Base-by-base conservation (phyloP, 2,329 filamentous ascomycete genomes). In the Botrytis deweyae region DNA sequence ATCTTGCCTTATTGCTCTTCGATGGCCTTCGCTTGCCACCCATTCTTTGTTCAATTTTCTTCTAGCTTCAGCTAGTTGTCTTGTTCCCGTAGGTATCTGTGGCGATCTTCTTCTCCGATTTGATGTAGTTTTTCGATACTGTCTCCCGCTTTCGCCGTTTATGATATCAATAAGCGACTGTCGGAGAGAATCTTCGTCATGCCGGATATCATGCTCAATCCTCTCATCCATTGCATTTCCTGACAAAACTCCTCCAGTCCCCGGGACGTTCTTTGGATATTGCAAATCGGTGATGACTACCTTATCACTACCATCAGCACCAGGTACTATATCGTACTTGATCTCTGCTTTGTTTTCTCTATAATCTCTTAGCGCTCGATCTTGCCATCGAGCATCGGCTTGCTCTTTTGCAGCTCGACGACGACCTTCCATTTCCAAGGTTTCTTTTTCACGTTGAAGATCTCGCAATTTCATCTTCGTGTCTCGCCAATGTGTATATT, bases 341-440 rank as follows among this genome's bases (percentile, higher is more conserved):
- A 29, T n/a, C 63, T 25, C 25, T 10, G 18, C 29, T n/a, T 68
- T 72, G 9, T 67, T 73, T 33, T 40, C 52, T 12, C 22, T 33
- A 20, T 12, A 20, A n/a, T 73, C 71, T 25, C 36, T 52, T 22
- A 36, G 16, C 22, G 29, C 33, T 18, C 71, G 71, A 22, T 69
- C 64, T 62, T 73, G 33, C 52, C 66, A 69, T 38, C 64, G 64
- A 33, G 40, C 33, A 62, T 69, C 33, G 8, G 59, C n/a, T 49
- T 73, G 71, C 20, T 69, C 71, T 29, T 73, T 69, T 18, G 64
- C 64, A 62, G 64, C 64, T 62, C 52, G 64, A 25, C 71, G 40
- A 33, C 64, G 71, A 33, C 71, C 64, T 46, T 73, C 71, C 64
- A 69, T 73, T 33, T 69, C 42, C 18, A 73, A 55, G 5, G 52